Evolutionary conservation across 805 yeast species (phyloP).

Genomic region (Myxozyma vanderwaltii): DNA sequence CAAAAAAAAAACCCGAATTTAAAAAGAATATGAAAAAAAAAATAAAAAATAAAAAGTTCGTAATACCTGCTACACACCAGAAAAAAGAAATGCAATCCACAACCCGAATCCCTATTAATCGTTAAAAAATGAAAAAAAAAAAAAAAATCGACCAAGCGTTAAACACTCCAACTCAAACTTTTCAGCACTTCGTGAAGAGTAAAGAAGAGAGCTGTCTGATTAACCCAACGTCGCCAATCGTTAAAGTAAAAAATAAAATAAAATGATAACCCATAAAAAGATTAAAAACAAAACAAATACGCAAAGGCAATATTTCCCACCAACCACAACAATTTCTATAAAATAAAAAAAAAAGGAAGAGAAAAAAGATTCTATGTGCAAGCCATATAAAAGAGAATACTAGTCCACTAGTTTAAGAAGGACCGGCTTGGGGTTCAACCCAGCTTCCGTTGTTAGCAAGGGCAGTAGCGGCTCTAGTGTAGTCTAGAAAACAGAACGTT

Average conservation of each 20-base stretch:
- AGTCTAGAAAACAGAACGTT: conserved; percentile 17
- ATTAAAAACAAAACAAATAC: too few species aligned
- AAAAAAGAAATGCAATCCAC: not conserved
- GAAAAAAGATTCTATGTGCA: not conserved
- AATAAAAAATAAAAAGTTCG: not conserved
- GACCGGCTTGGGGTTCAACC: conserved; percentile 31
- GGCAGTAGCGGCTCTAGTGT: conserved; percentile 33
- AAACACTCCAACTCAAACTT: too few species aligned
- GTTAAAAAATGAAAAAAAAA: conserved; percentile 1
- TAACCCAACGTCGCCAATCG: too few species aligned
- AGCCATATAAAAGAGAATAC: not conserved
- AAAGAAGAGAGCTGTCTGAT: too few species aligned
- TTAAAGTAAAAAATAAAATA: too few species aligned
- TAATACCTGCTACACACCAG: not conserved
- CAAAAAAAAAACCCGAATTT: not conserved
- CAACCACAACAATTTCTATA: not conserved
- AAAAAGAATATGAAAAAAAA: not conserved
- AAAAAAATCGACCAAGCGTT: not conserved
- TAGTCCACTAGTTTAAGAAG: conserved; percentile 25
- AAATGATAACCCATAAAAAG: too few species aligned
- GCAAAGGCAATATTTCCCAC: too few species aligned
- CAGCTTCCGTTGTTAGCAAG: conserved; percentile 33
- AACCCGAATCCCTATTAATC: not conserved
- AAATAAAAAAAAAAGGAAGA: not conserved
- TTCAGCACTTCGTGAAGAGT: too few species aligned